Base-by-base conservation (phyloP, 169 alveolate species). In the Eimeria praecox region DNA sequence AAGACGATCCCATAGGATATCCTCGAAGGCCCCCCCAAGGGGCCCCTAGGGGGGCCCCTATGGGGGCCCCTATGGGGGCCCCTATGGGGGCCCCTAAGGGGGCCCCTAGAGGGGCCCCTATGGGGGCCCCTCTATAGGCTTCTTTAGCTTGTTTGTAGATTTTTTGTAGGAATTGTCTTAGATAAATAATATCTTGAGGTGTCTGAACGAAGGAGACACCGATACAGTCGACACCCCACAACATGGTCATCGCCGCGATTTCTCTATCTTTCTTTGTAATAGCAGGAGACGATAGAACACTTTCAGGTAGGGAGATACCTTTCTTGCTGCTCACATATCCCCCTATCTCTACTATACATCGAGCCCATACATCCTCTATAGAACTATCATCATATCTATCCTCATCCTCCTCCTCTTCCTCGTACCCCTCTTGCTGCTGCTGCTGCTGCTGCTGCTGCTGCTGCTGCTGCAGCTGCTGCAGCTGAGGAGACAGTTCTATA, bases 131-230 rank as follows among this genome's bases (percentile, higher is more conserved):
- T n/a, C n/a, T n/a, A n/a, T n/a, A n/a, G n/a, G n/a, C n/a, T n/a
- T n/a, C n/a, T n/a, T n/a, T n/a, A n/a, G n/a, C n/a, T n/a, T n/a
- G n/a, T n/a, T n/a, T n/a, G n/a, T n/a, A n/a, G n/a, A n/a, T n/a
- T n/a, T n/a, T n/a, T n/a, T n/a, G 94, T 33, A 97, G 96, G n/a
- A 98, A 90, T 85, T 97, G 97, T 71, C 98, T 95, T 33, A 97
- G 97, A 66, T 96, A 94, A 38, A 96, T 98, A 38, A 98, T 94
- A 90, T 98, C 99, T 33, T 91, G 89, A 9, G 98, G 98, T 40
- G 94, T 92, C 94, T 98, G 96, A 44, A 97, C 97, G 54, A 96
- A 96, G 44, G 99, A 98, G 35, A 99, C 98, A 8, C 99, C 99
- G 16, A 99, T 98, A 85, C 98, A 98, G 97, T 99, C 99, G 71